Evolutionary conservation across 129 eudicot genomes (phyloP), one percentile per base, ranked within the genome.

Genomic region (Flaveria bidentis): DNA sequence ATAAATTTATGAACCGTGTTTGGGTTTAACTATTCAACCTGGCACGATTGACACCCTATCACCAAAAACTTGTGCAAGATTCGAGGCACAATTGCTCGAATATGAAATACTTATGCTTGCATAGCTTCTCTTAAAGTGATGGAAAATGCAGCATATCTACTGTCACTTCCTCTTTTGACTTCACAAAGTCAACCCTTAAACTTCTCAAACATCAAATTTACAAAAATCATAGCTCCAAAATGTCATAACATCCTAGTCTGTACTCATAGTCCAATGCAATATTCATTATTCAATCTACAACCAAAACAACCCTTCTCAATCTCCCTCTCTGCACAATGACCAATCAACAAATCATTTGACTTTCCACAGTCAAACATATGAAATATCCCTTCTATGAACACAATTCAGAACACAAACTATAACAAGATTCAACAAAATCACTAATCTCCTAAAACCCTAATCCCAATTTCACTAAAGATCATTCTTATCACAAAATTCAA

Each of bases 331-430:
- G 20, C 18, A 39, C 51, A 8, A 73, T 66, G 50, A 45, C 55
- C 84, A 74, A 80, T 5, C 16, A 55, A 72, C 75, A 79, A 53
- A 28, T 10, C 39, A n/a, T 63, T 70, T 72, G 73, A 79, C 73
- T 50, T 39, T 53, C 11, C 63, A 63, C 26, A 62, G 77, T 71
- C 82, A 71, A 71, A 58, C 26, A 22, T 20, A 5, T 6, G 28
- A 66, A 57, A 57, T 8, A 15, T 2, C 4, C 2, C 71, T 70
- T 61, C 77, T 72, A 78, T 60, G 16, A 51, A 1, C 41, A 50
- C 17, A 52, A 72, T 50, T 63, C 78, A 79, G 11, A 23, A 51
- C 60, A 65, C 25, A 30, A 39, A 42, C 51, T 36, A 44, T 42
- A 16, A 11, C 1, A 25, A 8, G 42, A 60, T 61, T 71, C 52